Conservation (phyloP, 140 eudicot genomes). For the Senecio squalidus region DNA sequence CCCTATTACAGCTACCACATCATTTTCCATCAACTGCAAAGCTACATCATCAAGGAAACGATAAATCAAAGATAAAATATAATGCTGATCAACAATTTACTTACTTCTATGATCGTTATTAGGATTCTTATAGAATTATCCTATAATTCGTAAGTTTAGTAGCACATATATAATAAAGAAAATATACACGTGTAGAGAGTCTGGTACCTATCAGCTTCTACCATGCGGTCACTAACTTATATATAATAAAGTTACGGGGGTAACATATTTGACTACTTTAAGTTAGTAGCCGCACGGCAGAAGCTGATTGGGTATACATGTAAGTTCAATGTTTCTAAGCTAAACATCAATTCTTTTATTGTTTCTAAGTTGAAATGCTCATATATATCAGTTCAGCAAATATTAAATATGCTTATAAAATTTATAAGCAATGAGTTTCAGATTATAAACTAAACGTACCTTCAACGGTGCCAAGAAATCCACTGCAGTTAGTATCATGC, state of each 20-base stretch:
- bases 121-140: neutral
- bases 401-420: neutral
- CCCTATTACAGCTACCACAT: conserved; percentile 77
- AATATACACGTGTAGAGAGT: no score
- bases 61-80: neutral
- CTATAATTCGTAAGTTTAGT: no score
- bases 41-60: conserved; percentile 41
- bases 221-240: neutral
- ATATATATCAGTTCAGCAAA: no score
- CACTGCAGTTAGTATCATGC: conserved; percentile 90
- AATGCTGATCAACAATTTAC: no score
- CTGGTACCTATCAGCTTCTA: neutral
- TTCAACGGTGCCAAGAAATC: conserved; percentile 78
- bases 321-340: neutral
- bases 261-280: neutral
- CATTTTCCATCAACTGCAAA: conserved; percentile 75
- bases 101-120: no score
- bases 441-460: conserved; percentile 31
- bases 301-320: neutral
- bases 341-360: no score
- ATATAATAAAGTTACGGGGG: no score
- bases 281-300: neutral
- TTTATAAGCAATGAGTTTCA: neutral
- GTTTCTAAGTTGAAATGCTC: no score
- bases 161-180: no score